Conservation (phyloP, 2,329 filamentous ascomycete genomes). For the Calonectria hongkongensis region DNA sequence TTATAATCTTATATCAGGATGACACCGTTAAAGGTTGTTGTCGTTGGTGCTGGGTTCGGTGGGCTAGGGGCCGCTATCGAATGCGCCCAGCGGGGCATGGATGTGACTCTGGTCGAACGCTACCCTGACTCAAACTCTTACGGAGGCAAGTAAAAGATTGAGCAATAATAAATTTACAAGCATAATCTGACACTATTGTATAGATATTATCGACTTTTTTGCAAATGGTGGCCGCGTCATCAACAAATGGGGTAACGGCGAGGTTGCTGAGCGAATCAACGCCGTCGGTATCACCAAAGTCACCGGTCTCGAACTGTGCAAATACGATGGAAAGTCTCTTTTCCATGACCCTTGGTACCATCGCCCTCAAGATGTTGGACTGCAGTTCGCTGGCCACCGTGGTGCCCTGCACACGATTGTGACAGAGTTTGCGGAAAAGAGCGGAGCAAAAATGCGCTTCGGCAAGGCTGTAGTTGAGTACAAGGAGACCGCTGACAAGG, state of each 20-base stretch:
- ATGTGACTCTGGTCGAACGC: slow-evolving; percentile 30
- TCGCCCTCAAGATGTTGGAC: slow-evolving; percentile 15
- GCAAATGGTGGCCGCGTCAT: slow-evolving; percentile 45
- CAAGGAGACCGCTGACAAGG: slow-evolving; percentile 31
- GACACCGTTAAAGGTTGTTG: slow-evolving; percentile 6
- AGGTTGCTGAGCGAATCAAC: slow-evolving; percentile 16
- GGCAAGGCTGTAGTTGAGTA: slow-evolving; percentile 42
- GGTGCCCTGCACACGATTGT: slow-evolving; percentile 46
- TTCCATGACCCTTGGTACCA: slow-evolving; percentile 44
- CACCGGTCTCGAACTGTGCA: slow-evolving; percentile 38
- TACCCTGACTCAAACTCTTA: slow-evolving; percentile 37
- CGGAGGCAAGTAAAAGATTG: neutral
- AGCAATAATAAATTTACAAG: too few relatives aligned
- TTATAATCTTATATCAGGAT: neutral
- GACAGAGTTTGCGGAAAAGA: slow-evolving; percentile 46
- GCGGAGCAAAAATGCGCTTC: slow-evolving; percentile 41
- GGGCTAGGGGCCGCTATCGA: slow-evolving; percentile 27
- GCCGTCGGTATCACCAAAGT: slow-evolving; percentile 27
- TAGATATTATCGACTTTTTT: slow-evolving; percentile 49
- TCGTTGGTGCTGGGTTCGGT: slow-evolving; percentile 24
- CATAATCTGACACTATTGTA: neutral
- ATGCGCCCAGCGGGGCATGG: slow-evolving; percentile 25
- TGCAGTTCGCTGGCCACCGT: slow-evolving; percentile 40
- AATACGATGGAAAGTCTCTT: slow-evolving; percentile 32
- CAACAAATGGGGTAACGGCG: slow-evolving; percentile 22